These are phyloP conservation scores for Phytophthora fragariaefolia DNA, from an alignment of 352 stramenopile genomes.

Conservation along the genomic window DNA sequence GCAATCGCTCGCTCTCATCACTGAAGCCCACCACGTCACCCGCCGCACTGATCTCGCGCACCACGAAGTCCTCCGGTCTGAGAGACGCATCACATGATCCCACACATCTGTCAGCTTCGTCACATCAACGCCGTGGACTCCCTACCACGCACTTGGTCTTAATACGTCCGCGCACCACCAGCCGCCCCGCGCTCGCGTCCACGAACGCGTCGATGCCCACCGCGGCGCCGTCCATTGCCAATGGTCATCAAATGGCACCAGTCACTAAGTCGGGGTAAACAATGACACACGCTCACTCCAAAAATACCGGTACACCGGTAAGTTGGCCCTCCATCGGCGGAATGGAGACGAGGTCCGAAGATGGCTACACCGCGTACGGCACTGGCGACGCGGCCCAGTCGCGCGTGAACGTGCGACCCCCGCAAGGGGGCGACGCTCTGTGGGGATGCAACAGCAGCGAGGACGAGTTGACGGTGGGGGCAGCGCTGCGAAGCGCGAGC, in stretches of 20 bases:
- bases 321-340: conserved; percentile 1
- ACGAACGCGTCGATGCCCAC: conserved; percentile 67
- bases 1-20: conserved; percentile 32
- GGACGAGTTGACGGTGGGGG: conserved; percentile 21
- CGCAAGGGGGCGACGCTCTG: not conserved
- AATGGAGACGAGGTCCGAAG: conserved; percentile 13
- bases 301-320: no score
- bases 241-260: not conserved
- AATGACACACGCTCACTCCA: no score
- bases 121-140: not conserved
- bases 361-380: conserved; percentile 26
- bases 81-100: conserved; percentile 2
- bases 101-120: not conserved
- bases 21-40: conserved; percentile 50
- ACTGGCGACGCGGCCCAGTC: conserved; percentile 4
- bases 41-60: conserved; percentile 65
- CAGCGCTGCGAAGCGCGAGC: conserved; percentile 36
- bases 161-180: conserved; percentile 42
- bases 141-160: conserved; percentile 52
- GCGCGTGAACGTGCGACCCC: not conserved
- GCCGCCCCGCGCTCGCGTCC: conserved; percentile 4
- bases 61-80: conserved; percentile 69
- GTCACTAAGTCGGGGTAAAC: not conserved
- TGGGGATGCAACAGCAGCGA: not conserved
- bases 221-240: conserved; percentile 17